Percentiles rank a stretch among this genome's conserved stretches.
Conservation (phyloP, 2,329 filamentous ascomycete species). For the Neoscytalidium dimidiatum region DNA sequence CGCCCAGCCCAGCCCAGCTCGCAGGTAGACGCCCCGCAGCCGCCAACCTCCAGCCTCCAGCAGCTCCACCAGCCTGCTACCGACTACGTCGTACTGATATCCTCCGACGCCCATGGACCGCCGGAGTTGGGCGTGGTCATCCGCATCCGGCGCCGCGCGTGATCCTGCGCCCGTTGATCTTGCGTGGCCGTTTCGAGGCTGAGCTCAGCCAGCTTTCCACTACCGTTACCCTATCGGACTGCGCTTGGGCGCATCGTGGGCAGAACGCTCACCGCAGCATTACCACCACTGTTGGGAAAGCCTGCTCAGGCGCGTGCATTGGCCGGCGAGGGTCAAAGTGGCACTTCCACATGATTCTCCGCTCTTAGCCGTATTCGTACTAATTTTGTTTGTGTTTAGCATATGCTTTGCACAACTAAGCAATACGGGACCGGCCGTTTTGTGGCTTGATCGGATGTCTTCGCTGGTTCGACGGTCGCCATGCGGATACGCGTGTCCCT, state of each 20-base stretch:
- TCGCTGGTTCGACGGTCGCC: neutral
- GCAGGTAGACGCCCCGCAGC: no score
- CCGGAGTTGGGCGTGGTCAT: neutral
- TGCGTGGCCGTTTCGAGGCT: conserved; percentile 5
- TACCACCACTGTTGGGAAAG: neutral
- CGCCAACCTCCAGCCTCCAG: neutral
- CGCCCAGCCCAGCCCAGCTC: no score
- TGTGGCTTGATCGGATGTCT: neutral
- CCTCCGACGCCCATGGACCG: neutral
- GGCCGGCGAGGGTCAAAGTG: neutral
- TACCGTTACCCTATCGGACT: neutral
- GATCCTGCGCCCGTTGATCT: neutral
- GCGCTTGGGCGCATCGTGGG: neutral
- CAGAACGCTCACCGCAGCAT: conserved; percentile 4
- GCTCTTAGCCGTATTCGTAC: conserved; percentile 5
- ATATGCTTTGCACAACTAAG: neutral
- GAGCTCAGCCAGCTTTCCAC: neutral
- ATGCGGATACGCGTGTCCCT: neutral
- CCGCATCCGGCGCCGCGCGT: neutral
- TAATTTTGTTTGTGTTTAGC: neutral
- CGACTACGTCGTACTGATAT: neutral
- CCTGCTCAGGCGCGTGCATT: neutral
- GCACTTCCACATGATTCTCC: no score
- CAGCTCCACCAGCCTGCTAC: neutral
- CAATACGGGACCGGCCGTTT: neutral